A percentile compares a stretch with the other conserved stretches of the same genome.
phyloP scores from a whole-genome alignment of 441 rosid genomes.

The Populus hybrid region DNA sequence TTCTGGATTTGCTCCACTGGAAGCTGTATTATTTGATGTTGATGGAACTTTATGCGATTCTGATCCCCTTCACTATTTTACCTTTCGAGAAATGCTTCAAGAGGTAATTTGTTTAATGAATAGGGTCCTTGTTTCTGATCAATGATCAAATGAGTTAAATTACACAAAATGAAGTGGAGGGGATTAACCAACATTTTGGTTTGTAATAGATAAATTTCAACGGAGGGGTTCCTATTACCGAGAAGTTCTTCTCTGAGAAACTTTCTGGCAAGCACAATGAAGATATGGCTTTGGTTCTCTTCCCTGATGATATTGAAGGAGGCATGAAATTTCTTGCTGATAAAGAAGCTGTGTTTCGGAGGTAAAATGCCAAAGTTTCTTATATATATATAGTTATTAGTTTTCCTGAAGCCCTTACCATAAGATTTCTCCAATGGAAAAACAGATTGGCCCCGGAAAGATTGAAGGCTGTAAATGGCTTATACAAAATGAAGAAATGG shows the following conservation, averaged over 20 bases:
- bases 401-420: neutral
- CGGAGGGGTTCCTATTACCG: constrained; percentile 82
- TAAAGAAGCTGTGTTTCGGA: constrained; percentile 77
- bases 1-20: constrained; percentile 62
- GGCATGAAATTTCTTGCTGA: constrained; percentile 58
- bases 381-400: no score
- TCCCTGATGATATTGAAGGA: constrained; percentile 62
- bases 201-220: constrained; percentile 70
- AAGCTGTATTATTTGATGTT: constrained; percentile 82
- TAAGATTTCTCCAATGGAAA: neutral
- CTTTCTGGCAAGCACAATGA: constrained; percentile 77
- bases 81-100: constrained; percentile 64
- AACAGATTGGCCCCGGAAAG: constrained; percentile 65
- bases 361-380: constrained; percentile 30
- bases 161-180: no score
- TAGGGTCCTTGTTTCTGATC: no score
- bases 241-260: constrained; percentile 56
- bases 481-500: constrained; percentile 70
- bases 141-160: no score
- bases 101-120: constrained; percentile 40
- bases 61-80: constrained; percentile 70
- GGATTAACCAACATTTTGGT: neutral
- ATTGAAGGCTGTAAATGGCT: constrained; percentile 51
- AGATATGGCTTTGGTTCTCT: constrained; percentile 60
- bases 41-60: constrained; percentile 97